These are phyloP conservation scores for Chlamydomonas schloesseri DNA, from an alignment of 139 green algal genomes.

Conservation along the genomic window DNA sequence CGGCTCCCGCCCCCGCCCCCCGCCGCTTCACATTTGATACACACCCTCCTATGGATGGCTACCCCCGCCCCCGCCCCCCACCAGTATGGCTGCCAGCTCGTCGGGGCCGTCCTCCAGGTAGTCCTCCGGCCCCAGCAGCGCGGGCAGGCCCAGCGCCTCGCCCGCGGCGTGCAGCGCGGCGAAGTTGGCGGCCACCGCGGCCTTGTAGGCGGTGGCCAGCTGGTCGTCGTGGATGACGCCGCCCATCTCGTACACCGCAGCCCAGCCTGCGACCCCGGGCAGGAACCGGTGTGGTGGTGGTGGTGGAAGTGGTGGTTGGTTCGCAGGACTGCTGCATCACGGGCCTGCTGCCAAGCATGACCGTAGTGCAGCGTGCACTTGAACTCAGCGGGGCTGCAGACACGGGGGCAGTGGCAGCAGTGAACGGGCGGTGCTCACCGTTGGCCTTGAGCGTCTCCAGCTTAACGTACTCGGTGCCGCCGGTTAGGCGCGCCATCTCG, in stretches of 20 bases:
- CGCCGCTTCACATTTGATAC: too few species aligned
- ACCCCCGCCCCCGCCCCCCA: too few species aligned
- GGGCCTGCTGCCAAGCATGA: too few species aligned
- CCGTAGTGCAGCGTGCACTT: too few species aligned
- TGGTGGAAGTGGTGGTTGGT: too few species aligned
- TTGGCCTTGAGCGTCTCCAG: constrained; percentile 59
- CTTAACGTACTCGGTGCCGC: constrained; percentile 56
- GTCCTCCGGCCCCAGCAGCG: constrained; percentile 77
- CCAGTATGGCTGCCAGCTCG: constrained; percentile 49
- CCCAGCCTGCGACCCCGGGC: constrained; percentile 66
- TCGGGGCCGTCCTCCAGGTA: constrained; percentile 77
- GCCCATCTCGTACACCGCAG: constrained; percentile 61
- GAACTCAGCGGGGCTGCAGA: too few species aligned
- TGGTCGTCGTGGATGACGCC: constrained; percentile 54
- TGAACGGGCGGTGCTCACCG: constrained; percentile 37
- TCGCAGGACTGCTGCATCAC: too few species aligned
- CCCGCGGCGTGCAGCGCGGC: constrained; percentile 56
- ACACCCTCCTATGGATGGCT: too few species aligned
- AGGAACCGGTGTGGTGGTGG: too few species aligned
- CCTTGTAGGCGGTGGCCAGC: constrained; percentile 50
- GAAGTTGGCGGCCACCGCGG: constrained; percentile 78
- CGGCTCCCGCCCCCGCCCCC: too few species aligned
- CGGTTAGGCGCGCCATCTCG: constrained; percentile 48
- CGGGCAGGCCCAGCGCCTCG: constrained; percentile 74
- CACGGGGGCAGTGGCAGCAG: too few species aligned